Evolutionary conservation across 2,329 filamentous ascomycete genomes (phyloP).

Genomic region (Fusarium lyarnte): DNA sequence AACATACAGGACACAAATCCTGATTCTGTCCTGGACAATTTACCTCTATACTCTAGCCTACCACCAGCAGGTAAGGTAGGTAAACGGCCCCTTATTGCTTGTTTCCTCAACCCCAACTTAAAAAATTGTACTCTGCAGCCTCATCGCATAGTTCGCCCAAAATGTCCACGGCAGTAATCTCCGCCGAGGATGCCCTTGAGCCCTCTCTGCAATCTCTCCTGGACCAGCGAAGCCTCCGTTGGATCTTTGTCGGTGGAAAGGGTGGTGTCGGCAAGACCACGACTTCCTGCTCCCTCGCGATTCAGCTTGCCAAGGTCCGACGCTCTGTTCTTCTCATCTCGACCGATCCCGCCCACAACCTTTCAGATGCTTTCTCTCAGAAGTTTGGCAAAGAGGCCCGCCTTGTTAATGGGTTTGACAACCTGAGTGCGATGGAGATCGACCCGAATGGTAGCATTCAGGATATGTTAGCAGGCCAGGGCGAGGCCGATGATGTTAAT

Average conservation of each 20-base stretch:
- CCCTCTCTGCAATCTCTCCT: conserved; percentile 94
- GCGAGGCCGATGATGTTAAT: conserved; percentile 73
- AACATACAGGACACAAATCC: conserved; percentile 32
- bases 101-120: not conserved
- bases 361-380: conserved; percentile 96
- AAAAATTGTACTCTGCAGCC: not conserved
- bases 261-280: conserved; percentile 99
- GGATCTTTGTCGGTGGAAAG: conserved; percentile 99
- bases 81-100: not conserved
- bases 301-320: conserved; percentile 94
- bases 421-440: conserved; percentile 98
- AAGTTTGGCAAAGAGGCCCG: conserved; percentile 99
- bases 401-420: conserved; percentile 89
- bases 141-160: not conserved
- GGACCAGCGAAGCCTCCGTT: conserved; percentile 93
- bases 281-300: conserved; percentile 98
- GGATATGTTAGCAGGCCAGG: conserved; percentile 83
- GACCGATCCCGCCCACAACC: conserved; percentile 97
- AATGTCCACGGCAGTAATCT: conserved; percentile 55
- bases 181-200: conserved; percentile 79
- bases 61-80: not conserved
- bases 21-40: conserved; percentile 16
- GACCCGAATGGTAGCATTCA: conserved; percentile 98
- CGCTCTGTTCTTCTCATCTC: conserved; percentile 97
- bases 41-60: not conserved